Percentiles rank a stretch among this genome's conserved stretches.
These are phyloP conservation scores for Radiomyces spectabilis DNA, from an alignment of 192 early-diverging fungal genomes.

Conservation along the genomic window DNA sequence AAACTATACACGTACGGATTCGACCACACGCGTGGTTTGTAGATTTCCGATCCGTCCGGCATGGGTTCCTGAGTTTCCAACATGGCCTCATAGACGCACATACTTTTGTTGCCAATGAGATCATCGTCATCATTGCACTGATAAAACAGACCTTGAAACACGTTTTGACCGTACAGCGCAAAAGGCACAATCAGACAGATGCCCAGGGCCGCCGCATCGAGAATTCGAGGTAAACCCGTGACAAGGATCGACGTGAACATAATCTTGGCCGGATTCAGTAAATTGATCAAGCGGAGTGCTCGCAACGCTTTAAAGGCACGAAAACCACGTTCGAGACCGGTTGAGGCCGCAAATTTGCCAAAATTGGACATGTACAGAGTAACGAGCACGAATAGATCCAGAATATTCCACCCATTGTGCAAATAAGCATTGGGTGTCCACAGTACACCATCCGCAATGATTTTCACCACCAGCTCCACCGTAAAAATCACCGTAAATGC, in stretches of 20 bases:
- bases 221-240: constrained; percentile 45
- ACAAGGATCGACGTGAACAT: constrained; percentile 50
- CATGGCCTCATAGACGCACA: constrained; percentile 29
- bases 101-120: constrained; percentile 1
- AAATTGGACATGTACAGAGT: constrained; percentile 44
- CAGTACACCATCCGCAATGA: constrained; percentile 53
- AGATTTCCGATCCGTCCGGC: constrained; percentile 7
- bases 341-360: constrained; percentile 24
- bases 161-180: constrained; percentile 37
- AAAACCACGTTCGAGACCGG: constrained; percentile 36
- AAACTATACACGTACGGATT: constrained; percentile 55
- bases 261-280: constrained; percentile 40
- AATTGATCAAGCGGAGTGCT: constrained; percentile 49
- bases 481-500: constrained; percentile 46
- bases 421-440: constrained; percentile 56
- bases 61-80: constrained; percentile 9
- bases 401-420: constrained; percentile 46
- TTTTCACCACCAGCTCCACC: constrained; percentile 42
- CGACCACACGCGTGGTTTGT: constrained; percentile 45
- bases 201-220: constrained; percentile 41
- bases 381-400: constrained; percentile 51
- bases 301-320: constrained; percentile 51
- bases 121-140: constrained; percentile 38
- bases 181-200: constrained; percentile 48
- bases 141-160: constrained; percentile 44